A percentile compares a stretch with the other conserved stretches of the same genome.
These are phyloP conservation scores for Eucalyptus erythrocorys DNA, from an alignment of 345 rosid genomes.

Conservation along the genomic window DNA sequence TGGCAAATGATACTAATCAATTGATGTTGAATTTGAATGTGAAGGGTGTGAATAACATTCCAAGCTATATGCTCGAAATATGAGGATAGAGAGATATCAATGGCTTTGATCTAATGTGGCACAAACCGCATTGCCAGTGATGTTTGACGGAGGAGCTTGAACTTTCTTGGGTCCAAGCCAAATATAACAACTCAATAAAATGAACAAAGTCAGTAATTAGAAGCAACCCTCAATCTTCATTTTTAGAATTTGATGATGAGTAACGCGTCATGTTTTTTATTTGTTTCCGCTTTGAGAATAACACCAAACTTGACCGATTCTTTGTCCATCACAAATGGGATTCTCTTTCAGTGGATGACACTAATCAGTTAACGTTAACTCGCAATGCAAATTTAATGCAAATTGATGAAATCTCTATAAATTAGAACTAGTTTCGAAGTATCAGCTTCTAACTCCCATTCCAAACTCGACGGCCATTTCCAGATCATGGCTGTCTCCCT, in stretches of 20 bases:
- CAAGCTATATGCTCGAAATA: no score
- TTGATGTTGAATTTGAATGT: not conserved
- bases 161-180: constrained; percentile 35
- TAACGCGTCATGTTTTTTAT: no score
- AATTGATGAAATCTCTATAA: no score
- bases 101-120: not conserved
- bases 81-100: no score
- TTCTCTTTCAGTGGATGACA: not conserved
- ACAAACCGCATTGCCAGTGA: no score
- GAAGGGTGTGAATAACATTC: not conserved
- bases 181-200: not conserved
- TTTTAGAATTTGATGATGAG: no score
- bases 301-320: not conserved
- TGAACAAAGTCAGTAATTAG: no score
- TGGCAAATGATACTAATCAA: not conserved
- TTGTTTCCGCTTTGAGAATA: not conserved
- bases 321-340: not conserved
- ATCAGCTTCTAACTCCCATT: no score
- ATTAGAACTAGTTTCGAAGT: no score
- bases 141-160: constrained; percentile 40
- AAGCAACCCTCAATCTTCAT: not conserved
- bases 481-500: no score
- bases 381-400: no score
- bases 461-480: no score
- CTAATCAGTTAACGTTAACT: not conserved